Percentiles rank a stretch among this genome's conserved stretches.
phyloP scores from a whole-genome alignment of 495 filamentous ascomycete genomes.

The Daldinia grandis region DNA sequence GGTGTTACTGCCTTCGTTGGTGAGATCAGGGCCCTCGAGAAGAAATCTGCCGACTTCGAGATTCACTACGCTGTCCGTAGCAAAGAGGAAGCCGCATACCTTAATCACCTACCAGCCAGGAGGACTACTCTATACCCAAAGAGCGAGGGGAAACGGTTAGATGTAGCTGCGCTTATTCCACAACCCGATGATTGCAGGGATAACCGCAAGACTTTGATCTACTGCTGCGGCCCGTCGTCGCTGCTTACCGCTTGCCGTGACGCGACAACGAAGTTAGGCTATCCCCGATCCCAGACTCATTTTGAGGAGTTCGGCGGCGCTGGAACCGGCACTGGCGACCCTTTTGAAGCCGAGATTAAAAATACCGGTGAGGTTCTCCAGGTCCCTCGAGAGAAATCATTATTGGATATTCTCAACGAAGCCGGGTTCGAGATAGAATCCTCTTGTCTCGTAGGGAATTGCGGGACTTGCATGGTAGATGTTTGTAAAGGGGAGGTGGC shows the following conservation, averaged over 20 bases:
- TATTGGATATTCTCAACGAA: slow-evolving; percentile 53
- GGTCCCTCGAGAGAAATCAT: slow-evolving; percentile 49
- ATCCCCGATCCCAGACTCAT: slow-evolving; percentile 36
- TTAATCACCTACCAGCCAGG: slow-evolving; percentile 28
- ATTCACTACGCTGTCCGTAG: slow-evolving; percentile 53
- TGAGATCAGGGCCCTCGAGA: slow-evolving; percentile 39
- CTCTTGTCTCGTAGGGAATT: slow-evolving; percentile 58
- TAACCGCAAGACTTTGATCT: slow-evolving; percentile 18
- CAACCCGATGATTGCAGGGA: slow-evolving; percentile 12
- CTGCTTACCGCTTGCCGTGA: slow-evolving; percentile 37
- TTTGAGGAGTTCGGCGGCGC: slow-evolving; percentile 44
- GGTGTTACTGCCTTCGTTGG: slow-evolving; percentile 52
- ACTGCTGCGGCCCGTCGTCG: slow-evolving; percentile 43
- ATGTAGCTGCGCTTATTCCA: slow-evolving; percentile 30
- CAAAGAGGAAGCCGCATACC: slow-evolving; percentile 47
- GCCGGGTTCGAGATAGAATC: slow-evolving; percentile 54
- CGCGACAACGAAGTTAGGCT: slow-evolving; percentile 33
- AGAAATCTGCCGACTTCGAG: slow-evolving; percentile 42
- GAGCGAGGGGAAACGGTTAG: slow-evolving; percentile 32
- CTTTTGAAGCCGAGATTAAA: slow-evolving; percentile 44
- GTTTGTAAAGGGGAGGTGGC: slow-evolving; percentile 52
- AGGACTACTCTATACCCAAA: slow-evolving; percentile 41
- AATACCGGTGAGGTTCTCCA: slow-evolving; percentile 44
- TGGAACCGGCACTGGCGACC: slow-evolving; percentile 41
- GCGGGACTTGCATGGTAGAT: slow-evolving; percentile 55